Conservation (phyloP, 148 eudicot genomes). For the Cornus suecica region DNA sequence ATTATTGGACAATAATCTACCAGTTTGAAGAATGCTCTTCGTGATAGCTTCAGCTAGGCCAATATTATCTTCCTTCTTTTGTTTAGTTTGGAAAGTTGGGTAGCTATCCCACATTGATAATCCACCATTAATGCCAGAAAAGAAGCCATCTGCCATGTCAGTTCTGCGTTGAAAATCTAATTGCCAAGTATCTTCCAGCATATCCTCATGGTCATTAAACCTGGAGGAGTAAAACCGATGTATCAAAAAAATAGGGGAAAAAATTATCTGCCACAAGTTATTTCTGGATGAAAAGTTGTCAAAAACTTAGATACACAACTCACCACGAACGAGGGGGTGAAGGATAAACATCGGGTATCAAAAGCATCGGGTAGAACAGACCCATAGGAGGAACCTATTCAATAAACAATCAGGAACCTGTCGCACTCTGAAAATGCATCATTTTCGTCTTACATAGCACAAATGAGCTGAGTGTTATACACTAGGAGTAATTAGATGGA, state of each 20-base stretch:
- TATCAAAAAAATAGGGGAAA: neutral
- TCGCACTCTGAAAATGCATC: neutral
- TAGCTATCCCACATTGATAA: conserved; percentile 86
- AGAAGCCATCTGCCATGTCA: conserved; percentile 62
- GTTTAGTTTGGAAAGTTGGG: conserved; percentile 55
- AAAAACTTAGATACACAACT: conserved; percentile 20
- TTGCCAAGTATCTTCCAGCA: conserved; percentile 89
- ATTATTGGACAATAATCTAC: conserved; percentile 25
- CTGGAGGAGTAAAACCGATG: conserved; percentile 32
- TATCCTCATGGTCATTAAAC: conserved; percentile 89
- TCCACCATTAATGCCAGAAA: conserved; percentile 55
- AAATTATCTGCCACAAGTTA: conserved; percentile 2
- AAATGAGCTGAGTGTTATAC: neutral
- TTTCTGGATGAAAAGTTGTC: neutral
- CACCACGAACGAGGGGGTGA: conserved; percentile 96
- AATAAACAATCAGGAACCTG: conserved; percentile 20
- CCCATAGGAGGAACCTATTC: conserved; percentile 98
- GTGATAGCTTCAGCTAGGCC: conserved; percentile 98
- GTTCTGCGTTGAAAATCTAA: conserved; percentile 70
- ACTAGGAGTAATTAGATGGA: neutral
- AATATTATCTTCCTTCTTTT: conserved; percentile 71
- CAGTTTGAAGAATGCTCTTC: conserved; percentile 89
- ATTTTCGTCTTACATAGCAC: neutral
- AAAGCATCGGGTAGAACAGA: conserved; percentile 85
- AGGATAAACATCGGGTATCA: conserved; percentile 95